Conservation (phyloP, 176 grass and related monocot species). For the Zea mays region Zm-B73-REFERENCE-NAM-5.0 NC_050096.1:277454001-277454500, state of each 20-base stretch:
- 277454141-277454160: background rate
- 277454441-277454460: constrained; percentile 82
- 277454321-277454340: background rate
- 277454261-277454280: background rate
- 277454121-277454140: background rate
- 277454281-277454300: background rate
- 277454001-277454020: constrained; percentile 85
- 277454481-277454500: constrained; percentile 64
- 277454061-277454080: background rate
- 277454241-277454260: constrained; percentile 93
- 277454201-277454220: constrained; percentile 93
- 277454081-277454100: background rate
- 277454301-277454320: background rate
- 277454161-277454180: background rate
- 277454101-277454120: background rate
- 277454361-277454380: constrained; percentile 90
- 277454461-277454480: constrained; percentile 89
- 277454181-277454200: constrained; percentile 88
- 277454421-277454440: constrained; percentile 87
- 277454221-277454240: constrained; percentile 95
- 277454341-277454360: constrained; percentile 84
- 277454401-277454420: constrained; percentile 88
- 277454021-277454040: constrained; percentile 82
- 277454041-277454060: constrained; percentile 46
- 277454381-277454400: constrained; percentile 96